phyloP scores from a whole-genome alignment of 345 rosid genomes.

The Eucalyptus polyanthemos region DNA sequence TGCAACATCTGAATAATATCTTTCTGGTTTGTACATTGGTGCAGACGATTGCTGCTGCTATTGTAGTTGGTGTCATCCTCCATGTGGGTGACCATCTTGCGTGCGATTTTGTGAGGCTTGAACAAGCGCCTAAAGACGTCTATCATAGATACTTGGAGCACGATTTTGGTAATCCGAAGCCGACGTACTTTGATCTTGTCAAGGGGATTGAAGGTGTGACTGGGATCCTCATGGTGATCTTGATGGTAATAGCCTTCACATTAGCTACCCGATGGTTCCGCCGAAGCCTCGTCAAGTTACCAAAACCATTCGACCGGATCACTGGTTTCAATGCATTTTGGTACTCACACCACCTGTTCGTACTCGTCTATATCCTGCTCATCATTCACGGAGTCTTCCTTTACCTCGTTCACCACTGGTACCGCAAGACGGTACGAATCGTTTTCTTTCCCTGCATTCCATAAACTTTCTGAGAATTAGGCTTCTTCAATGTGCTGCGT shows the following conservation, averaged over 20 bases:
- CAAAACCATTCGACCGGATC: constrained; percentile 81
- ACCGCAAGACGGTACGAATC: constrained; percentile 60
- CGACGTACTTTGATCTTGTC: constrained; percentile 54
- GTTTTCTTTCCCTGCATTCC: background rate
- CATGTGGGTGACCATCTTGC: constrained; percentile 81
- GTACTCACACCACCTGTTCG: constrained; percentile 92
- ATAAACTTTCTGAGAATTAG: background rate
- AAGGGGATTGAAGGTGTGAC: constrained; percentile 69
- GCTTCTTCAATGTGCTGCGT: background rate
- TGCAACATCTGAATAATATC: background rate
- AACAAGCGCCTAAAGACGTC: constrained; percentile 1
- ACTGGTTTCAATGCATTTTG: constrained; percentile 97
- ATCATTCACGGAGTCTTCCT: constrained; percentile 60
- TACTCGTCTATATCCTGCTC: constrained; percentile 61
- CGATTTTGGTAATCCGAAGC: constrained; percentile 52
- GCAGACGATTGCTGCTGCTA: constrained; percentile 95
- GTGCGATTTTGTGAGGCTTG: constrained; percentile 83
- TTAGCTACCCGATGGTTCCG: constrained; percentile 83
- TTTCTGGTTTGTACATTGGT: background rate
- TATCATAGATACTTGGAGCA: constrained; percentile 11
- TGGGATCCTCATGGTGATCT: constrained; percentile 65
- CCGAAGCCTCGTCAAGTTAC: constrained; percentile 58
- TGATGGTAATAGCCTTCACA: constrained; percentile 70
- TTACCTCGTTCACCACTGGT: constrained; percentile 71
- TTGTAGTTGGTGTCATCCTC: constrained; percentile 61